phyloP scores from a whole-genome alignment of 192 early-diverging fungal species.

The Kappamyces sp. region DNA sequence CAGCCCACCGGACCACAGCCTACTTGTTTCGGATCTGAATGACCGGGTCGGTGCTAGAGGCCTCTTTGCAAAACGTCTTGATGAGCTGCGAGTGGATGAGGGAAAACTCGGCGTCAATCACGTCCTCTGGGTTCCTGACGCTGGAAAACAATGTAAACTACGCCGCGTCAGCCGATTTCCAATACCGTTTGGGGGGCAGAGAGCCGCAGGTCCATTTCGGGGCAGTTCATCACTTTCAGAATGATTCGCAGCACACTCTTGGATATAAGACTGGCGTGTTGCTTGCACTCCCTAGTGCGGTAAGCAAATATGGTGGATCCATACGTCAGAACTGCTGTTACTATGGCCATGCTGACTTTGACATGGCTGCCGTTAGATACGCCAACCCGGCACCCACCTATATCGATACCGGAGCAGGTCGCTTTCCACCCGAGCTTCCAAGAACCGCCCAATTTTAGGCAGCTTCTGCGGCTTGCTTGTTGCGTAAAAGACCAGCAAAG shows the following conservation, averaged over 20 bases:
- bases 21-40: conserved; percentile 28
- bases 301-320: conserved; percentile 1
- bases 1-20: neutral
- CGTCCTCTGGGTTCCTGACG: conserved; percentile 55
- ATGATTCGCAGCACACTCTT: conserved; percentile 65
- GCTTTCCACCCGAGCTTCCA: conserved; percentile 62
- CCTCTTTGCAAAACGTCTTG: conserved; percentile 24
- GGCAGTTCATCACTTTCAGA: conserved; percentile 51
- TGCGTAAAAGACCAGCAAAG: conserved; percentile 83
- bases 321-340: conserved; percentile 59
- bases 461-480: conserved; percentile 82
- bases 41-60: conserved; percentile 16
- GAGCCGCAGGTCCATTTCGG: conserved; percentile 54
- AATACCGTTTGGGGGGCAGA: conserved; percentile 55
- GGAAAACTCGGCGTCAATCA: conserved; percentile 60
- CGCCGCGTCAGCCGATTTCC: neutral
- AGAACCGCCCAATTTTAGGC: conserved; percentile 77
- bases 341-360: conserved; percentile 66
- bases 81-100: conserved; percentile 23
- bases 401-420: conserved; percentile 58
- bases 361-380: conserved; percentile 39
- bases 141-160: conserved; percentile 67
- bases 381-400: conserved; percentile 43
- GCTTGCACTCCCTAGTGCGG: conserved; percentile 46
- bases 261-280: conserved; percentile 76